Evolutionary conservation across 352 stramenopile genomes (phyloP).

Genomic region (Aphanomyces invadans): DNA sequence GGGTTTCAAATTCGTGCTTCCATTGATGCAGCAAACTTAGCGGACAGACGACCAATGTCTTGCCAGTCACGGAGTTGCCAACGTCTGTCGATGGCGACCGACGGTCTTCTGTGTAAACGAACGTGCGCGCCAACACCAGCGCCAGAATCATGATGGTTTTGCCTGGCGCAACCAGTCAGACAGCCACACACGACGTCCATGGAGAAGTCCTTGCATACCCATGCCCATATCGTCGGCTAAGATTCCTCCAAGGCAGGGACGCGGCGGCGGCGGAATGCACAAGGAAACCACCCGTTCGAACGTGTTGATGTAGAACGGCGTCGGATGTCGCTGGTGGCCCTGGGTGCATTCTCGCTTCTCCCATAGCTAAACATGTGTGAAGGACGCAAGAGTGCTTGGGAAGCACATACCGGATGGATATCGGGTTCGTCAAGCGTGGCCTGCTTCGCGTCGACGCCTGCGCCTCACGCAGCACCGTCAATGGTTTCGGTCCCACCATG

Average conservation of each 20-base stretch:
- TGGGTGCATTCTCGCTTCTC: constrained; percentile 41
- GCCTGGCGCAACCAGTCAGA: constrained; percentile 29
- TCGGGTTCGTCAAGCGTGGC: constrained; percentile 27
- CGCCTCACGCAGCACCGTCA: too few relatives aligned
- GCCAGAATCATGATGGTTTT: constrained; percentile 82
- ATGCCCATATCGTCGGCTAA: constrained; percentile 89
- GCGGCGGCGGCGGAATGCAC: constrained; percentile 38
- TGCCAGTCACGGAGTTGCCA: constrained; percentile 20
- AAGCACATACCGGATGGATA: constrained; percentile 40
- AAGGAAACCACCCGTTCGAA: constrained; percentile 77
- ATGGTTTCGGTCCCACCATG: too few relatives aligned
- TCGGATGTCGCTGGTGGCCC: constrained; percentile 28
- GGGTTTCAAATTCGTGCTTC: constrained; percentile 73
- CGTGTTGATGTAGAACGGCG: constrained; percentile 70
- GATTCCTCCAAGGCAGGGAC: constrained; percentile 70
- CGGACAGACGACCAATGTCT: constrained; percentile 81
- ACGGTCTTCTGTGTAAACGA: constrained; percentile 26
- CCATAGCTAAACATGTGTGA: constrained; percentile 58
- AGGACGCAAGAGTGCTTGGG: background rate
- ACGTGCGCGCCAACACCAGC: constrained; percentile 51
- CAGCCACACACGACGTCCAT: too few relatives aligned
- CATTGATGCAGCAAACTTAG: constrained; percentile 84
- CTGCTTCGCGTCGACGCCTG: constrained; percentile 11
- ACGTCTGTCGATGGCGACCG: background rate
- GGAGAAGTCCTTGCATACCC: too few relatives aligned